A percentile compares a stretch with the other conserved stretches of the same genome.
Evolutionary conservation across 257 asterid genomes (phyloP).

Genomic region (Ilex aquifolium): DNA sequence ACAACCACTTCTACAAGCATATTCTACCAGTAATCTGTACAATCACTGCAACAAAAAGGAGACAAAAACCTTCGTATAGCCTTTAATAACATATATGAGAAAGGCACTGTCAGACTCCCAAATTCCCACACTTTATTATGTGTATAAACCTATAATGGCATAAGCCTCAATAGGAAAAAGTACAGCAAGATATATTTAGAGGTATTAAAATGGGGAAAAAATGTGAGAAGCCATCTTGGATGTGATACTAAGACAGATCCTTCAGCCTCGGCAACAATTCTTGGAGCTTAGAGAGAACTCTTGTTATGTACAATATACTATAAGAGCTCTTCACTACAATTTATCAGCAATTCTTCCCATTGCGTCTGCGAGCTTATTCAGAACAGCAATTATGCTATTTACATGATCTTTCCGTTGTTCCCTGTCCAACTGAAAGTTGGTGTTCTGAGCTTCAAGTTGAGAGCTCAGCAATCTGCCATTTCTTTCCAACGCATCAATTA

Average conservation of each 20-base stretch:
- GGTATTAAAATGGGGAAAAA: too few species aligned
- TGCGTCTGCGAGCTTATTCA: constrained; percentile 73
- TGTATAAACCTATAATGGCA: constrained; percentile 8
- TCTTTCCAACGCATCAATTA: constrained; percentile 59
- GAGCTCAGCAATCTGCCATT: constrained; percentile 64
- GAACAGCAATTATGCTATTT: constrained; percentile 55
- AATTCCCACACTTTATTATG: neutral
- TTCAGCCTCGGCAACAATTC: constrained; percentile 9
- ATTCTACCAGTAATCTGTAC: neutral
- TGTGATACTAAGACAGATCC: too few species aligned
- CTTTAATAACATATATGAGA: neutral
- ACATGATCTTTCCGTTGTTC: constrained; percentile 71
- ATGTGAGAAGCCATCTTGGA: too few species aligned
- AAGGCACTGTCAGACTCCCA: constrained; percentile 4
- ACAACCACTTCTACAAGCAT: too few species aligned
- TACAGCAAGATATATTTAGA: neutral
- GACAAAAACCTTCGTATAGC: too few species aligned
- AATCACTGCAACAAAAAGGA: neutral
- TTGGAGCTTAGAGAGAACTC: constrained; percentile 12
- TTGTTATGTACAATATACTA: constrained; percentile 23
- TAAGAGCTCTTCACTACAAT: constrained; percentile 35
- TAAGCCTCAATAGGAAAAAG: constrained; percentile 5
- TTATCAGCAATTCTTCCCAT: constrained; percentile 86
- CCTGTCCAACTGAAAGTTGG: constrained; percentile 50
- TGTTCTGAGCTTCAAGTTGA: constrained; percentile 68